Evolutionary conservation across 495 filamentous ascomycete genomes (phyloP).

Genomic region (Gamarada debralockiae): DNA sequence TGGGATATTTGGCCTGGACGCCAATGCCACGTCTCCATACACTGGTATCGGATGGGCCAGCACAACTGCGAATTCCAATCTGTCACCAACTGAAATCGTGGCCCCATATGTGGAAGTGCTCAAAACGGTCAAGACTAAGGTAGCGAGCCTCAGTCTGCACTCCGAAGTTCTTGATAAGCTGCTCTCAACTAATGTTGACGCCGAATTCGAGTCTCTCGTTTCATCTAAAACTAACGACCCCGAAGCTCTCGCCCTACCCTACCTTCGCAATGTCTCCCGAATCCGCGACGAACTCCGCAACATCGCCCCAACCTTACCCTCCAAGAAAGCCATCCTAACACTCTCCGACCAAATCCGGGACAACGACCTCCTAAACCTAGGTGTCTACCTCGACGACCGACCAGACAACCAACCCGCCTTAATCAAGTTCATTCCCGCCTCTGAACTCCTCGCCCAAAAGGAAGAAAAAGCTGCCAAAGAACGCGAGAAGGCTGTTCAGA

Average conservation of each 20-base stretch:
- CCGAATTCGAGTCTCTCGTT: constrained; percentile 39
- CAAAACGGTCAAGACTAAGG: constrained; percentile 33
- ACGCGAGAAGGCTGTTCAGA: constrained; percentile 47
- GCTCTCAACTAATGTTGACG: constrained; percentile 27
- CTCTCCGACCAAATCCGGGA: constrained; percentile 82
- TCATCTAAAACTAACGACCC: constrained; percentile 35
- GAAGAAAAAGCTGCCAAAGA: constrained; percentile 61
- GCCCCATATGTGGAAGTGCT: constrained; percentile 40
- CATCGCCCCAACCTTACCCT: constrained; percentile 49
- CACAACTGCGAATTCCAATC: constrained; percentile 49
- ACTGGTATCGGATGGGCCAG: constrained; percentile 80
- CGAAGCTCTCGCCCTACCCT: constrained; percentile 55
- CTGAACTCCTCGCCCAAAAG: constrained; percentile 66
- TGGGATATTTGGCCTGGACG: constrained; percentile 81
- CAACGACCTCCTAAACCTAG: constrained; percentile 69
- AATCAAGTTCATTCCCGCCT: constrained; percentile 73
- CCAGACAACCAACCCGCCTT: constrained; percentile 61
- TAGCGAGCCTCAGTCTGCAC: constrained; percentile 27
- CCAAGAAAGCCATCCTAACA: constrained; percentile 56
- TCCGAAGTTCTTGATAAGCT: constrained; percentile 25
- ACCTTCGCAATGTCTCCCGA: constrained; percentile 57
- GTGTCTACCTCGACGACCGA: constrained; percentile 86
- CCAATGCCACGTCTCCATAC: constrained; percentile 50
- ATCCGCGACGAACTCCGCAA: constrained; percentile 66
- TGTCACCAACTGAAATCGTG: constrained; percentile 40